A percentile compares a stretch with the other conserved stretches of the same genome.
These are phyloP conservation scores for Fragaria iinumae DNA, from an alignment of 306 rosid species.

Conservation along the genomic window DNA sequence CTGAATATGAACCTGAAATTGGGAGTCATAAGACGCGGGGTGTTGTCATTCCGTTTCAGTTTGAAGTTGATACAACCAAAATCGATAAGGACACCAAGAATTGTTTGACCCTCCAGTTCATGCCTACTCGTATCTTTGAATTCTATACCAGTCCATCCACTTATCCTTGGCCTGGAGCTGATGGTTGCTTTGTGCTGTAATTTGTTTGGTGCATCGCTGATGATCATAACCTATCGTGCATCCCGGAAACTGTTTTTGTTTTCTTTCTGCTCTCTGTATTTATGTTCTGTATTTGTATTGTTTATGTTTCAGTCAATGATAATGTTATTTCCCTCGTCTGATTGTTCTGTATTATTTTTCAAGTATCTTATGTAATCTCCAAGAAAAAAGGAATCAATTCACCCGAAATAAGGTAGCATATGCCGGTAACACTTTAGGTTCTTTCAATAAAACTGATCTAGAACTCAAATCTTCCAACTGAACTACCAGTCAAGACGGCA, in stretches of 20 bases:
- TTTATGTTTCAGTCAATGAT: no score
- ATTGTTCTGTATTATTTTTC: no score
- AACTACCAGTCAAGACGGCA: no score
- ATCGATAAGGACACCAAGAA: not conserved
- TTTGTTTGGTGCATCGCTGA: not conserved
- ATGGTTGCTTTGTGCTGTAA: no score
- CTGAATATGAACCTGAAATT: not conserved
- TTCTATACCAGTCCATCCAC: not conserved
- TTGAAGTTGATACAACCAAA: not conserved
- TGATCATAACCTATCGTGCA: not conserved
- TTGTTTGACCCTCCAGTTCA: not conserved
- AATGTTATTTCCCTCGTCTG: no score
- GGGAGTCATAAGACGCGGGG: not conserved
- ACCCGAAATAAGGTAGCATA: no score
- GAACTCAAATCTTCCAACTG: not conserved
- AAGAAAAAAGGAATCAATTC: not conserved
- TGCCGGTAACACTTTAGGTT: no score
- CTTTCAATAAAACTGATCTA: not conserved
- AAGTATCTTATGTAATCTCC: no score
- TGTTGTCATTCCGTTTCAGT: not conserved
- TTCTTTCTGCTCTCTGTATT: no score
- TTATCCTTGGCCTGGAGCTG: not conserved
- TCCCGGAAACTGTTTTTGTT: no score
- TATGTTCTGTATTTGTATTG: no score
- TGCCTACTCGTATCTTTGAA: not conserved